Percentiles rank a stretch among this genome's conserved stretches.
These are phyloP conservation scores for Colletotrichum truncatum DNA, from an alignment of 2,329 filamentous ascomycete species.

Conservation along the genomic window DNA sequence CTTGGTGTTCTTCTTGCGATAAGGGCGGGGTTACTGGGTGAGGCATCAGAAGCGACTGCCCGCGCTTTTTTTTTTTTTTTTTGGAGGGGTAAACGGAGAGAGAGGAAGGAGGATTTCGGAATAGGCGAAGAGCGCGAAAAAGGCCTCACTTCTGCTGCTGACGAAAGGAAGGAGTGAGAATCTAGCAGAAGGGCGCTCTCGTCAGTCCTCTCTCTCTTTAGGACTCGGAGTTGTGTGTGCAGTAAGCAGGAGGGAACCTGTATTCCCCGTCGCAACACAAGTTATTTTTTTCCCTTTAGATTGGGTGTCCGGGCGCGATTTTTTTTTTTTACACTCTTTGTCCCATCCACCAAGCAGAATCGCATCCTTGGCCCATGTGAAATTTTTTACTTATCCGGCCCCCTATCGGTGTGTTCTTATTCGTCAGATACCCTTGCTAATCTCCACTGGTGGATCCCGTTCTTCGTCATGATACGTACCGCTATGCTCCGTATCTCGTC, in stretches of 20 bases:
- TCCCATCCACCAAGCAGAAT: constrained; percentile 29
- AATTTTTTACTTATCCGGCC: constrained; percentile 29
- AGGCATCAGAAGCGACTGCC: constrained; percentile 54
- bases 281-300: constrained; percentile 29
- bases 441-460: neutral
- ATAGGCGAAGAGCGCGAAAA: neutral
- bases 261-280: constrained; percentile 10
- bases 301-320: constrained; percentile 20
- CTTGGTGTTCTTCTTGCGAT: constrained; percentile 34
- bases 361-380: constrained; percentile 34
- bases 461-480: constrained; percentile 23
- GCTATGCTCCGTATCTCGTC: constrained; percentile 15
- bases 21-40: constrained; percentile 57
- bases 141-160: constrained; percentile 22
- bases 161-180: constrained; percentile 13
- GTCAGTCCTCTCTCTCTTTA: constrained; percentile 29
- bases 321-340: constrained; percentile 19
- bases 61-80: too few relatives aligned
- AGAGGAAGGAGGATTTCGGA: neutral
- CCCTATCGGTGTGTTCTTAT: constrained; percentile 20
- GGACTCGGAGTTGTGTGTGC: constrained; percentile 19
- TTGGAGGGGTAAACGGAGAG: neutral
- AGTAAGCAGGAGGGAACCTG: constrained; percentile 8
- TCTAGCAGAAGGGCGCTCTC: constrained; percentile 16
- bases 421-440: neutral